A percentile compares a stretch with the other conserved stretches of the same genome.
phyloP scores from a whole-genome alignment of 495 filamentous ascomycete genomes.

The Corynascus novoguineensis region DNA sequence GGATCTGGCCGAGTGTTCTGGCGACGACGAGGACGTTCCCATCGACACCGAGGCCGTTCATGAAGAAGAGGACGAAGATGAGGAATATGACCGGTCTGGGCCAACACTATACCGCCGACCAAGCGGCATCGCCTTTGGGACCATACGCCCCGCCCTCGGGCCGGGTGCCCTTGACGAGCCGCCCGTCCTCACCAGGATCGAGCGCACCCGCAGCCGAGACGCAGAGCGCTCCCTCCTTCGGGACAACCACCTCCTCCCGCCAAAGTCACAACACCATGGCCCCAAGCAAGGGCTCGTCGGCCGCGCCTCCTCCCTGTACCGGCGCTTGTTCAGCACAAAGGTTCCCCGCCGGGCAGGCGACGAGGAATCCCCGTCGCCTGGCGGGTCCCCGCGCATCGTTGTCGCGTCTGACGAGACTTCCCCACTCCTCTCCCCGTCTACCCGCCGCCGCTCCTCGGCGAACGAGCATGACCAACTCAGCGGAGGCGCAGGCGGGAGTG shows the following conservation, averaged over 20 bases:
- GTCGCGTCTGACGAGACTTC: slow-evolving; percentile 36
- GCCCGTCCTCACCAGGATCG: slow-evolving; percentile 51
- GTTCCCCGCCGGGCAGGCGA: slow-evolving; percentile 26
- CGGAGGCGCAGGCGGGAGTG: neutral
- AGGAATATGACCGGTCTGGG: slow-evolving; percentile 40
- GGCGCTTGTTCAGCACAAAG: slow-evolving; percentile 45
- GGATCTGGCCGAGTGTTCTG: slow-evolving; percentile 56
- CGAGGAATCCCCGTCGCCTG: slow-evolving; percentile 25
- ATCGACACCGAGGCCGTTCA: slow-evolving; percentile 32
- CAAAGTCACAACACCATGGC: slow-evolving; percentile 46
- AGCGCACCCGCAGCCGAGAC: slow-evolving; percentile 57
- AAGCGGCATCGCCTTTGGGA: slow-evolving; percentile 58
- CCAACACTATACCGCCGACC: slow-evolving; percentile 72
- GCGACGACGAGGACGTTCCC: slow-evolving; percentile 48
- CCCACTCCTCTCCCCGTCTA: slow-evolving; percentile 28
- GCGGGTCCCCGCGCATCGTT: slow-evolving; percentile 20
- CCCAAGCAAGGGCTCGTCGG: slow-evolving; percentile 13
- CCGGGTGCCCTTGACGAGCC: slow-evolving; percentile 28
- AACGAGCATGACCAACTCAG: slow-evolving; percentile 11
- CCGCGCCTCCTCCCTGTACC: slow-evolving; percentile 31
- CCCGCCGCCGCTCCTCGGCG: slow-evolving; percentile 5
- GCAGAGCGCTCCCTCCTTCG: slow-evolving; percentile 70
- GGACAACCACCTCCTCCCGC: slow-evolving; percentile 69
- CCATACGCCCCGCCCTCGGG: slow-evolving; percentile 41
- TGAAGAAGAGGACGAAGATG: slow-evolving; percentile 4